Evolutionary conservation across 352 stramenopile genomes (phyloP).

Genomic region (Globisporangium echinulatum): DNA sequence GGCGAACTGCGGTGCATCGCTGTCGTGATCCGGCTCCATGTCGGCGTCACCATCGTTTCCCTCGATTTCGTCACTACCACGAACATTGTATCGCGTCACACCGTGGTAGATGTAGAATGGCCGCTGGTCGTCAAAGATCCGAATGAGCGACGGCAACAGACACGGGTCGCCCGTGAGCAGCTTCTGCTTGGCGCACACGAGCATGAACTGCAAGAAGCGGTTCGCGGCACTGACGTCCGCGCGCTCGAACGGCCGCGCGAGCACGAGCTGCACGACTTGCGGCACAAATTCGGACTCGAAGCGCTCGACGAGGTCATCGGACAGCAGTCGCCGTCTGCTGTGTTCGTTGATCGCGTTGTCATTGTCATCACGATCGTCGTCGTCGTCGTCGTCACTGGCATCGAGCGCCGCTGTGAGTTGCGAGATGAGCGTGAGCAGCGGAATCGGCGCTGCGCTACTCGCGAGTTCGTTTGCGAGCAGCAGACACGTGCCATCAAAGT

Average conservation of each 20-base stretch:
- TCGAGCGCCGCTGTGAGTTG: background rate
- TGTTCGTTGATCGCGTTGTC: no score
- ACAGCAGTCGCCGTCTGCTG: conserved; percentile 13
- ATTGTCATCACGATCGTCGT: conserved; percentile 1
- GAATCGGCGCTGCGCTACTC: conserved; percentile 20
- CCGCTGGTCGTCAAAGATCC: conserved; percentile 51
- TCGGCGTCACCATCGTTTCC: no score
- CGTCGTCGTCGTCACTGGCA: background rate
- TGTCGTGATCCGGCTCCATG: conserved; percentile 6
- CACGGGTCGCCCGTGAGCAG: conserved; percentile 31
- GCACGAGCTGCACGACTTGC: conserved; percentile 47
- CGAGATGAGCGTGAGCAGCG: conserved; percentile 25
- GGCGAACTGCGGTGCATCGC: conserved; percentile 1
- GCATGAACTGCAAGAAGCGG: conserved; percentile 42
- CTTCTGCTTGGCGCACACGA: conserved; percentile 20
- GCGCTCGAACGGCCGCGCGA: conserved; percentile 27
- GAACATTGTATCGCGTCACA: no score
- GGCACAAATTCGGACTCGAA: conserved; percentile 50
- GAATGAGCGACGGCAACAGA: conserved; percentile 36
- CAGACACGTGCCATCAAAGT: conserved; percentile 50
- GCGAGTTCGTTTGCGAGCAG: conserved; percentile 36
- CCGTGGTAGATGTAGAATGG: conserved; percentile 33
- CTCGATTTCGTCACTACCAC: no score
- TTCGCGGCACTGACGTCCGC: conserved; percentile 21
- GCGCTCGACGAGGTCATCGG: conserved; percentile 23